phyloP scores from a whole-genome alignment of 108 stramenopile species.

The Nitzschia putrida region DNA sequence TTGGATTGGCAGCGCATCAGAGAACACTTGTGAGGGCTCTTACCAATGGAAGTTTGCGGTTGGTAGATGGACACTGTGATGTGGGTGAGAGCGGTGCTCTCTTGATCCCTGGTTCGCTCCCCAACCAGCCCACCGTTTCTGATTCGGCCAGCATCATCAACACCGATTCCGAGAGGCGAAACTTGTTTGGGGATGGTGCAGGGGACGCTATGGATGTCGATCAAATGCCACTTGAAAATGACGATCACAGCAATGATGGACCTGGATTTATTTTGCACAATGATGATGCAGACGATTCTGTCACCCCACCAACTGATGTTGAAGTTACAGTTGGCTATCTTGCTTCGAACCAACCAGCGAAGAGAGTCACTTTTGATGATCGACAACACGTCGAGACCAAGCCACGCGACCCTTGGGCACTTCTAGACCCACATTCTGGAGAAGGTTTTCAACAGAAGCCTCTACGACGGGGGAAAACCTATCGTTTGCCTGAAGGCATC shows the following conservation, averaged over 20 bases:
- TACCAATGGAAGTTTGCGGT: slow-evolving; percentile 39
- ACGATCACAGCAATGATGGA: slow-evolving; percentile 46
- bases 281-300: slow-evolving; percentile 24
- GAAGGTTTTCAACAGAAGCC: slow-evolving; percentile 47
- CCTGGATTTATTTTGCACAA: slow-evolving; percentile 36
- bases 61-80: slow-evolving; percentile 44
- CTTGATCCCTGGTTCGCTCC: slow-evolving; percentile 52
- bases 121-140: not conserved
- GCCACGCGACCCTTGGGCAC: slow-evolving; percentile 74
- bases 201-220: slow-evolving; percentile 6
- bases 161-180: slow-evolving; percentile 13
- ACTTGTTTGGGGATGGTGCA: slow-evolving; percentile 22
- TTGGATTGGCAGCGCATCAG: slow-evolving; percentile 22
- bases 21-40: slow-evolving; percentile 35
- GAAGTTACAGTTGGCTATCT: slow-evolving; percentile 25
- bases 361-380: slow-evolving; percentile 37
- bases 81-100: slow-evolving; percentile 56
- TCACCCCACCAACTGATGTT: not conserved
- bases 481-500: slow-evolving; percentile 70
- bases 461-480: slow-evolving; percentile 74
- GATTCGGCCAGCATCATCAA: not conserved
- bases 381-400: slow-evolving; percentile 7
- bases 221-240: too few relatives aligned
- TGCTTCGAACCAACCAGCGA: not conserved
- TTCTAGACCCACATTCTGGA: slow-evolving; percentile 81